phyloP scores from a whole-genome alignment of 1,284 basidiomycete genomes.

The Melanopsichium pennsylvanicum region DNA sequence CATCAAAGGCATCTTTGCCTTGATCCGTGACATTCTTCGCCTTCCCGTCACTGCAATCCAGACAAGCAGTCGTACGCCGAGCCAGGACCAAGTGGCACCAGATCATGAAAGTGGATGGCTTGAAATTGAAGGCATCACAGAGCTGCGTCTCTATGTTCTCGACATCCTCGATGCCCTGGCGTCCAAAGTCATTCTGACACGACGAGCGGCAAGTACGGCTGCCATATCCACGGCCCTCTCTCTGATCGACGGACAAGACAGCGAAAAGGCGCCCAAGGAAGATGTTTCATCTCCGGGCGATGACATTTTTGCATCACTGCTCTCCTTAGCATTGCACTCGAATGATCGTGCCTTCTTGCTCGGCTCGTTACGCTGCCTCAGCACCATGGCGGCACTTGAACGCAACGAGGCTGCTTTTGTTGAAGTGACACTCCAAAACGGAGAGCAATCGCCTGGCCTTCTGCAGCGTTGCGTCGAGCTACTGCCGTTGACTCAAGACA shows the following conservation, averaged over 20 bases:
- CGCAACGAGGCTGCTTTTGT: slow-evolving; percentile 53
- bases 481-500: slow-evolving; percentile 55
- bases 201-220: slow-evolving; percentile 24
- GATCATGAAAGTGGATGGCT: slow-evolving; percentile 38
- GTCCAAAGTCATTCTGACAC: slow-evolving; percentile 30
- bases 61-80: not conserved
- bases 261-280: not conserved
- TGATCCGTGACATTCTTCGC: slow-evolving; percentile 42
- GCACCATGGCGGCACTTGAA: slow-evolving; percentile 47
- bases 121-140: slow-evolving; percentile 52
- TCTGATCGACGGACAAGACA: not conserved
- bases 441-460: slow-evolving; percentile 43
- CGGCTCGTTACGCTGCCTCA: slow-evolving; percentile 53
- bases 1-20: slow-evolving; percentile 24
- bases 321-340: slow-evolving; percentile 45
- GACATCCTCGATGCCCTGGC: slow-evolving; percentile 58
- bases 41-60: slow-evolving; percentile 20
- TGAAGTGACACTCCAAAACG: slow-evolving; percentile 34
- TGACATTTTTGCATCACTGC: slow-evolving; percentile 48
- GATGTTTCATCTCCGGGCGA: slow-evolving; percentile 20
- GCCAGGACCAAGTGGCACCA: not conserved
- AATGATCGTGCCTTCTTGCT: slow-evolving; percentile 58
- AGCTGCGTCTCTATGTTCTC: slow-evolving; percentile 58
- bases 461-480: slow-evolving; percentile 53
- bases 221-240: not conserved